phyloP scores from a whole-genome alignment of 169 alveolate genomes.

The Eimeria praecox region DNA sequence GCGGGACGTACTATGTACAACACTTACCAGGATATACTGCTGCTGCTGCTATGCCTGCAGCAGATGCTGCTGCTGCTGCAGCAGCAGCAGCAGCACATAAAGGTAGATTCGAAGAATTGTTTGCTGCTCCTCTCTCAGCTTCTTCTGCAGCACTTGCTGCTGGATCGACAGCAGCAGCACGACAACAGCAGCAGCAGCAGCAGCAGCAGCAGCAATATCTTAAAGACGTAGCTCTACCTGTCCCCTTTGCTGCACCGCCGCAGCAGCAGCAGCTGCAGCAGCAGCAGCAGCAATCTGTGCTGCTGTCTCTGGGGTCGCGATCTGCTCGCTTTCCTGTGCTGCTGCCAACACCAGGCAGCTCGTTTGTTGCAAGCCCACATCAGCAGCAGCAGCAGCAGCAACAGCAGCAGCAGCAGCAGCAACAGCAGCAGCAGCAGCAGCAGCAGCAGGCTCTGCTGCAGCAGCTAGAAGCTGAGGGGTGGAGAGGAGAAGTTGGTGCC shows the following conservation, averaged over 20 bases:
- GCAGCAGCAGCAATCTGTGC: conserved; percentile 1
- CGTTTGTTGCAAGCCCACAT: background rate
- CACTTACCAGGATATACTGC: background rate
- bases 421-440: conserved; percentile 3
- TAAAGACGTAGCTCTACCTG: conserved; percentile 7
- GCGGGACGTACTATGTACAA: background rate
- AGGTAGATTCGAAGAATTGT: background rate
- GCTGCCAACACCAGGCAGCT: background rate
- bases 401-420: conserved; percentile 23
- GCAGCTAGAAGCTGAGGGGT: conserved; percentile 52
- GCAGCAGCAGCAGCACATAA: background rate
- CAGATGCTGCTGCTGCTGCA: background rate
- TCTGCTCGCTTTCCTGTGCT: background rate
- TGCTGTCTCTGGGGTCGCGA: background rate
- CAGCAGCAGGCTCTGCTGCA: background rate
- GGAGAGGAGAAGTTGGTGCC: conserved; percentile 62
- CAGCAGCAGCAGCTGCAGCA: conserved; percentile 36
- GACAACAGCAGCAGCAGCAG: conserved; percentile 30
- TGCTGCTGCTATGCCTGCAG: background rate
- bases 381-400: conserved; percentile 8
- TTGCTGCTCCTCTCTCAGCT: background rate
- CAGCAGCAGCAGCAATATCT: background rate
- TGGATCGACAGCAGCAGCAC: conserved; percentile 4
- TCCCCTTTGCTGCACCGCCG: background rate
- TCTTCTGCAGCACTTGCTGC: conserved; percentile 15